Evolutionary conservation across 139 green algal species (phyloP), one percentile per base, ranked within the genome.

Genomic region (Zygnema circumcarinatum): DNA sequence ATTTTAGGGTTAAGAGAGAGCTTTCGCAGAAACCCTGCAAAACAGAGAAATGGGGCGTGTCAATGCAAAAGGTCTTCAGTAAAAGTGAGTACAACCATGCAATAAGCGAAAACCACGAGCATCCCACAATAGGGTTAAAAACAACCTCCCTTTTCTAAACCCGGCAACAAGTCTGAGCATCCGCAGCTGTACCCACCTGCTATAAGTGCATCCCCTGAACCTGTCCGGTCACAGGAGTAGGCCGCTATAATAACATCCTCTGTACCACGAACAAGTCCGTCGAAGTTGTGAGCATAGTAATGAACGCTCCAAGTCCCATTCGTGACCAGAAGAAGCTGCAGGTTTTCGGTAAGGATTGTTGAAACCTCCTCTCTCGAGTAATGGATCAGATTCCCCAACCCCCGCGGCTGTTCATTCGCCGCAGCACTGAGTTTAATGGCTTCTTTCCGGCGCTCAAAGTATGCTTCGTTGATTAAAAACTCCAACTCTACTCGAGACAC

Each of bases 191-290:
- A n/a, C n/a, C 1, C 52, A 81, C 81, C 81, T 87, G 81, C 81
- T 21, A 81, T 41, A 0, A 87, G 11, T 0, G 81, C 81, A 33
- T 87, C 81, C 16, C 81, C 81, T 3, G 81, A 87, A 40, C 81
- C 81, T 11, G 81, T 39, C 2, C 81, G 1, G 11, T 87, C 81
- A 31, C 35, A 53, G 32, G 81, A 76, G 22, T 76, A 76, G 1
- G 81, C 29, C 11, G 81, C 67, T 21, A 87, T 22, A 7, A 87
- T 72, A 38, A 81, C 67, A 33, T 87, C 81, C 81, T 87, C 81
- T 32, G 81, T 87, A 40, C 81, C 81, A 32, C 79, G 68, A 72
- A 87, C 81, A 22, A 33, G 35, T 16, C 81, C 81, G 38, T 87
- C 38, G 20, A 87, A 87, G 33, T 25, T 35, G 25, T 39, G 29